Evolutionary conservation across 768 basidiomycete species (phyloP).

Genomic region (Hypholoma fasciculare): DNA sequence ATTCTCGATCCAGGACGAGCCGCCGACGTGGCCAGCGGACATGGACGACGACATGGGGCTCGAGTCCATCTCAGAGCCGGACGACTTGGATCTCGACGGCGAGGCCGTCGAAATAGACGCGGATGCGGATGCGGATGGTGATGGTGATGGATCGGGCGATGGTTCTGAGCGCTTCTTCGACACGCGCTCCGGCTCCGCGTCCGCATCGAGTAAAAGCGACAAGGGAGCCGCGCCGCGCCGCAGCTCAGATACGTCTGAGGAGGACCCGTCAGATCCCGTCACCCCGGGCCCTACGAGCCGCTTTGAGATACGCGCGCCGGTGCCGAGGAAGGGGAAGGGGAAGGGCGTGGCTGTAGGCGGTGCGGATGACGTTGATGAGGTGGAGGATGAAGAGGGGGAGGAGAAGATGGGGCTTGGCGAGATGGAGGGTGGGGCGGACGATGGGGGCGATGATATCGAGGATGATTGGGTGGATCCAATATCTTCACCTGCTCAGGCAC

Average conservation of each 20-base stretch:
- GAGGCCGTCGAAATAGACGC: conserved; percentile 28
- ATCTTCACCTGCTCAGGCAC: conserved; percentile 27
- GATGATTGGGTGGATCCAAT: conserved; percentile 75
- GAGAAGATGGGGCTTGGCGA: conserved; percentile 34
- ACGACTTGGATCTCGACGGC: conserved; percentile 58
- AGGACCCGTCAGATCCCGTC: conserved; percentile 69
- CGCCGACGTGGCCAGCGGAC: conserved; percentile 79
- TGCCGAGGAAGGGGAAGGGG: conserved; percentile 7
- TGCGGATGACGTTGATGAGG: conserved; percentile 19
- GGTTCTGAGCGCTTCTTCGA: conserved; percentile 52
- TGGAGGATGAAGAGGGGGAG: conserved; percentile 10
- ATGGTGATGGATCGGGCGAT: conserved; percentile 29
- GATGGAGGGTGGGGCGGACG: conserved; percentile 23
- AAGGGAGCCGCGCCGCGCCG: conserved; percentile 30
- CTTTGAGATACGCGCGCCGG: conserved; percentile 33
- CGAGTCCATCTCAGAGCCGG: conserved; percentile 81
- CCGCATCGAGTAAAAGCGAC: conserved; percentile 38
- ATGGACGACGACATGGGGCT: conserved; percentile 77
- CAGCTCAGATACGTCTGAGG: conserved; percentile 64
- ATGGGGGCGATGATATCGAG: conserved; percentile 45
- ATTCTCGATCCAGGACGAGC: conserved; percentile 87
- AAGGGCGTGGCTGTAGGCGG: conserved; percentile 22
- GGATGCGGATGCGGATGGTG: conserved; percentile 28
- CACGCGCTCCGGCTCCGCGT: conserved; percentile 43
- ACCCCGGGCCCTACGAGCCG: conserved; percentile 59